phyloP scores from a whole-genome alignment of 1,284 basidiomycete species.

The Sparassis latifolia region DNA sequence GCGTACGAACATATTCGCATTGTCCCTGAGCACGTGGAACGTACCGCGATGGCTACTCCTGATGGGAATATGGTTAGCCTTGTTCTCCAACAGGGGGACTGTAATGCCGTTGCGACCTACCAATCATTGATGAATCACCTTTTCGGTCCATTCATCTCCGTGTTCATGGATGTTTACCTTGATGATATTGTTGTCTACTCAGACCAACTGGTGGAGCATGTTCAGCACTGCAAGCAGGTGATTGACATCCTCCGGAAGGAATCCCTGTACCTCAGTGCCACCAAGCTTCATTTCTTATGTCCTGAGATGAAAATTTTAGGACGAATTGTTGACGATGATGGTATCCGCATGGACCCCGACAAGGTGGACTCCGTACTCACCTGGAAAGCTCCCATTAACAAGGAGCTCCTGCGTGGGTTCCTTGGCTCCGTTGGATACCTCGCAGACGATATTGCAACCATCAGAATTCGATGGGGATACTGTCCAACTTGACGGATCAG shows the following conservation, averaged over 20 bases:
- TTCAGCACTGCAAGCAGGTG: slow-evolving; percentile 16
- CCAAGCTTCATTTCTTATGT: slow-evolving; percentile 25
- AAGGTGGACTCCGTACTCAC: slow-evolving; percentile 23
- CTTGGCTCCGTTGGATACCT: slow-evolving; percentile 21
- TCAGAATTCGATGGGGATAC: slow-evolving; percentile 16
- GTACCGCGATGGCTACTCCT: slow-evolving; percentile 7
- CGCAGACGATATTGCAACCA: slow-evolving; percentile 9
- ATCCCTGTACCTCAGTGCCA: slow-evolving; percentile 17
- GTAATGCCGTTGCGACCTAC: slow-evolving; percentile 28
- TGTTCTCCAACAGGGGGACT: slow-evolving; percentile 30
- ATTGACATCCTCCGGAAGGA: slow-evolving; percentile 17
- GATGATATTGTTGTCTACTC: slow-evolving; percentile 7
- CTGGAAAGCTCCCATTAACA: slow-evolving; percentile 23
- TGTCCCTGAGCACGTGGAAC: slow-evolving; percentile 4
- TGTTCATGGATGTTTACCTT: slow-evolving; percentile 16
- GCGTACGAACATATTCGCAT: slow-evolving; percentile 17
- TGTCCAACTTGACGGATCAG: slow-evolving; percentile 12
- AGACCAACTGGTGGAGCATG: slow-evolving; percentile 19
- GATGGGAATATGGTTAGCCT: slow-evolving; percentile 29
- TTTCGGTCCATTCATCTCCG: slow-evolving; percentile 20
- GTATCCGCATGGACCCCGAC: slow-evolving; percentile 24
- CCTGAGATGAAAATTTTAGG: slow-evolving; percentile 22
- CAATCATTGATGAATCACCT: slow-evolving; percentile 28
- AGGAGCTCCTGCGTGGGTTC: slow-evolving; percentile 15
- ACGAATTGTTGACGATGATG: slow-evolving; percentile 21